Percentiles rank a stretch among this genome's conserved stretches.
phyloP scores from a whole-genome alignment of 768 basidiomycete species.

The Boletus edulis region DNA sequence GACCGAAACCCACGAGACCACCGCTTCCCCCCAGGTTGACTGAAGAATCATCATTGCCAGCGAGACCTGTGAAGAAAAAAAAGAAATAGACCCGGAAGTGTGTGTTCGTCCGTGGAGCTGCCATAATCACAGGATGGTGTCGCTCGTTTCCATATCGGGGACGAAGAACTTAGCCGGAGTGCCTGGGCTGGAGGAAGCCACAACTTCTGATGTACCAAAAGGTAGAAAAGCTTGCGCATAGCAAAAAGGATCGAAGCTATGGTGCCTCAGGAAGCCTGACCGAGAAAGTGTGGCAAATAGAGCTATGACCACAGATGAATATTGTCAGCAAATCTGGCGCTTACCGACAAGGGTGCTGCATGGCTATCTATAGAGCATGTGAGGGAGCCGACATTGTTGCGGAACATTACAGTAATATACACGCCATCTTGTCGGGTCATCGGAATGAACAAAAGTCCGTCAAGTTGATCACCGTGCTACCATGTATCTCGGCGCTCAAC shows the following conservation, averaged over 20 bases:
- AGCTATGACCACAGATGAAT: not conserved
- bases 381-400: too few species aligned
- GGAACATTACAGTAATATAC: too few species aligned
- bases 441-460: too few species aligned
- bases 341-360: not conserved
- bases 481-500: not conserved
- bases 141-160: not conserved
- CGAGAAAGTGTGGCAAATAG: too few species aligned
- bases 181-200: not conserved
- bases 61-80: not conserved
- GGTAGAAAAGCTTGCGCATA: not conserved
- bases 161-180: not conserved
- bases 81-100: not conserved
- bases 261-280: too few species aligned
- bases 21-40: not conserved
- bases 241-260: not conserved
- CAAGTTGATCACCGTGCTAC: not conserved
- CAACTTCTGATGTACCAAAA: too few species aligned
- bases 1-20: not conserved
- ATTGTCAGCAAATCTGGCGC: not conserved
- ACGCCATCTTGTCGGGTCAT: too few species aligned
- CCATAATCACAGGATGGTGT: not conserved
- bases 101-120: not conserved
- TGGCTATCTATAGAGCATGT: not conserved
- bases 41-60: not conserved